Evolutionary conservation across 2,329 filamentous ascomycete species (phyloP), one percentile per base, ranked within the genome.

Genomic region (Ciborinia camelliae): DNA sequence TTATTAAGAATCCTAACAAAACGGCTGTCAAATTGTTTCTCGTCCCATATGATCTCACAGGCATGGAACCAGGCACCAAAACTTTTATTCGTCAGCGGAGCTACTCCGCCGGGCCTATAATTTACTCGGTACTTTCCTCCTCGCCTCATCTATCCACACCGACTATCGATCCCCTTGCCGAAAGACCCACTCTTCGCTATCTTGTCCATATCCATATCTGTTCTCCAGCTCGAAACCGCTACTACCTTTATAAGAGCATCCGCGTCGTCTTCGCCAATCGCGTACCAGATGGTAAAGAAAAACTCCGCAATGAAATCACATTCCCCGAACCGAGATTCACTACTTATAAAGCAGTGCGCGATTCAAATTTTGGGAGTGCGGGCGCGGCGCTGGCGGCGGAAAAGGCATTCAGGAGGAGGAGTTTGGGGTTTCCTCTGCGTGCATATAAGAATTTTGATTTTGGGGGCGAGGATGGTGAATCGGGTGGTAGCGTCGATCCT

Each of bases 1-100:
- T 99, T 67, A 91, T 99, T 75, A 98, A 98, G 76, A 99, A 98
- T 72, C 94, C 93, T 20, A 97, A 98, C 79, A 98, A 98, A 75
- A 98, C 95, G 4, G 95, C 95, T 1, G 94, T 98, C 63, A 98
- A 99, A 76, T 81, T 99, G 0, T 98, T 98, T 71, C 82, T 98
- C 30, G 86, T 99, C 3, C 95, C 94, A 0, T 99, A 98, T 71
- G 92, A 98, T 74, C 81, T 99, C 1, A 84, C 86, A 0, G 94
- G 92, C 60, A 99, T 99, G 94, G 90, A 95, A 67, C 85, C 92
- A 0, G 92, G 92, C 0, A 96, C 92, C 20, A 98, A 98, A 77
- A 99, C 95, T 0, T 98, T 98, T 71, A 90, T 99, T 67, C 87
- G 95, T 37, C 95, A 99, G 77, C 89, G 95, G 66, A 95, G 90